phyloP scores from a whole-genome alignment of 2,329 filamentous ascomycete species.

The Plectosphaerella plurivora region DNA sequence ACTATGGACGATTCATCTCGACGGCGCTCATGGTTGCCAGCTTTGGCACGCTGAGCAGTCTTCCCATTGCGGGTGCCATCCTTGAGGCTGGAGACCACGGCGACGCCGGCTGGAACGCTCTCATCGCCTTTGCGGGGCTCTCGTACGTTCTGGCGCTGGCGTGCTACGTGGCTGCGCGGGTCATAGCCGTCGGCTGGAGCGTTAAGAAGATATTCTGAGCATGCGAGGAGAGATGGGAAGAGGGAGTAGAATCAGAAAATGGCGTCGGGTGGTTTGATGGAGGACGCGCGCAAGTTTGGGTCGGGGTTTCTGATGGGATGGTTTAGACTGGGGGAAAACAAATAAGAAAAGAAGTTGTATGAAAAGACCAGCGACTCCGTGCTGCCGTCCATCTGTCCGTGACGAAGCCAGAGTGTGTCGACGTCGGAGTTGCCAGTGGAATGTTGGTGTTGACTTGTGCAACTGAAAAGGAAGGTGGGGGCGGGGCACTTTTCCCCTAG shows the following conservation, averaged over 20 bases:
- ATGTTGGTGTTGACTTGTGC: too few species aligned
- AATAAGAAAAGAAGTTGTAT: too few species aligned
- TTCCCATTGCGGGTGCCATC: constrained; percentile 37
- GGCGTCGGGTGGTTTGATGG: too few species aligned
- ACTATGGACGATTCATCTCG: constrained; percentile 73
- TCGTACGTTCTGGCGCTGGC: constrained; percentile 10
- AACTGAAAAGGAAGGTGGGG: not conserved
- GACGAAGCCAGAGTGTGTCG: too few species aligned
- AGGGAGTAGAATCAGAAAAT: too few species aligned
- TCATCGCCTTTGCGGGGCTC: constrained; percentile 8
- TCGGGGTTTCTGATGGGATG: too few species aligned
- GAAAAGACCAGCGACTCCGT: too few species aligned
- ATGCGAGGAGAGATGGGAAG: too few species aligned
- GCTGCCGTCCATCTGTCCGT: too few species aligned
- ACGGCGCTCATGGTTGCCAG: constrained; percentile 75
- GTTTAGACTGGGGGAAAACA: too few species aligned
- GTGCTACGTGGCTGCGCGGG: constrained; percentile 9
- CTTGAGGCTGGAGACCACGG: constrained; percentile 4
- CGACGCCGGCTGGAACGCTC: constrained; percentile 7
- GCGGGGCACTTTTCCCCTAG: not conserved
- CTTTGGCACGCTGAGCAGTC: constrained; percentile 56
- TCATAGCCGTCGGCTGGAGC: constrained; percentile 8
- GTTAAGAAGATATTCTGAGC: constrained; percentile 4
- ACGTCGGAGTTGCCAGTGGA: too few species aligned
- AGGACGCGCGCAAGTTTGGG: too few species aligned